A percentile compares a stretch with the other conserved stretches of the same genome.
Conservation (phyloP, 805 yeast genomes). For the Yamadazyma akitaensis region DNA sequence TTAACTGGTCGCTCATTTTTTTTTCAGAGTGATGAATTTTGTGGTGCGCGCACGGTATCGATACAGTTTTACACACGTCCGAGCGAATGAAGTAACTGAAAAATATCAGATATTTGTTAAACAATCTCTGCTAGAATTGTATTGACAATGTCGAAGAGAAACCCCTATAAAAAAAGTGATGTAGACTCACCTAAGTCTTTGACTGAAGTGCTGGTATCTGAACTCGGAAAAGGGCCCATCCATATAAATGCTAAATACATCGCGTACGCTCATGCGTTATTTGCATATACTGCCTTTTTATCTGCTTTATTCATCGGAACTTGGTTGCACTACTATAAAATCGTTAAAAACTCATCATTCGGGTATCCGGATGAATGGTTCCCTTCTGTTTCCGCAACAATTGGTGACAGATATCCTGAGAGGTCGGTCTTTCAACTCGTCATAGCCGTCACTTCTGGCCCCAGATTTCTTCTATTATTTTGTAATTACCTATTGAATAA, state of each 20-base stretch:
- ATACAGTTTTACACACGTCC: background rate
- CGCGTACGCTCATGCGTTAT: conserved; percentile 68
- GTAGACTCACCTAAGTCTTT: background rate
- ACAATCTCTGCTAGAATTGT: background rate
- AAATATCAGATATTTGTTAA: background rate
- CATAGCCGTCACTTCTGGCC: conserved; percentile 92
- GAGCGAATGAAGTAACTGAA: background rate
- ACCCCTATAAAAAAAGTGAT: background rate
- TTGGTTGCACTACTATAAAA: conserved; percentile 77
- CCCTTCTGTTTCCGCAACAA: conserved; percentile 94
- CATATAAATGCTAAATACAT: conserved; percentile 60
- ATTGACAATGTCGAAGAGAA: background rate
- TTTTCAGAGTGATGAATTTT: conserved; percentile 3
- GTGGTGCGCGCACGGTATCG: conserved; percentile 4
- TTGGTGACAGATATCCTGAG: conserved; percentile 96
- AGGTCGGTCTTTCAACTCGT: conserved; percentile 86
- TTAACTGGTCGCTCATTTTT: conserved; percentile 5
- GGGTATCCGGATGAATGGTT: conserved; percentile 99
- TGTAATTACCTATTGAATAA: conserved; percentile 46
- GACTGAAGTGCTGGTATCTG: background rate
- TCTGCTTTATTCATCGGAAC: conserved; percentile 74
- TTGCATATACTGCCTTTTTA: conserved; percentile 71
- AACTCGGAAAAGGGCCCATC: background rate
- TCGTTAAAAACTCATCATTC: conserved; percentile 79
- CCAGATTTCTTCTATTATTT: conserved; percentile 67